These are phyloP conservation scores for Leccinum subgranulosum DNA, from an alignment of 768 basidiomycete species.

Conservation along the genomic window DNA sequence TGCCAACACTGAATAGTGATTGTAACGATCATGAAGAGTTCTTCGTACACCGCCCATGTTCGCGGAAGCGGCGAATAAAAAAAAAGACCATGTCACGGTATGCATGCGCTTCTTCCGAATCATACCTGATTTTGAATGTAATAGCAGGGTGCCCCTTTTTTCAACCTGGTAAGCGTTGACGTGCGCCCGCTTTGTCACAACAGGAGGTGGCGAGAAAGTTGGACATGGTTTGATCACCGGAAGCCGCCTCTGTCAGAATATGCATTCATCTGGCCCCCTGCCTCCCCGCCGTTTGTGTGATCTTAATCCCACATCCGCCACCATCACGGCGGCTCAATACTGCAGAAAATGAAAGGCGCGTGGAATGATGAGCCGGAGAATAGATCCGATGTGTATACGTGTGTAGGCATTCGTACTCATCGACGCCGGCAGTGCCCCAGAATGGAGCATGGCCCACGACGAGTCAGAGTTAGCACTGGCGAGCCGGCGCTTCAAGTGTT, in stretches of 20 bases:
- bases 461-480: not conserved
- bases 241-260: not conserved
- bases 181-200: not conserved
- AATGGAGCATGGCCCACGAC: not conserved
- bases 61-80: not conserved
- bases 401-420: constrained; percentile 13
- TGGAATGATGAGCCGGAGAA: not conserved
- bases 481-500: not conserved
- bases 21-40: not conserved
- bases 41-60: not conserved
- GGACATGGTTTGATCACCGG: constrained; percentile 8
- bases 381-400: not conserved
- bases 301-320: constrained; percentile 1
- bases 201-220: not conserved
- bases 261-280: not conserved
- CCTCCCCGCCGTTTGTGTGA: not conserved
- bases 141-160: not conserved
- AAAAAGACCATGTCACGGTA: not conserved
- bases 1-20: not conserved
- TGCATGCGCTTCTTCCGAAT: not conserved
- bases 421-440: not conserved
- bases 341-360: constrained; percentile 13
- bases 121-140: not conserved
- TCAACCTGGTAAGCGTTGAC: not conserved
- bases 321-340: constrained; percentile 1